Evolutionary conservation across 192 early-diverging fungal genomes (phyloP).

Genomic region (Podila minutissima): DNA sequence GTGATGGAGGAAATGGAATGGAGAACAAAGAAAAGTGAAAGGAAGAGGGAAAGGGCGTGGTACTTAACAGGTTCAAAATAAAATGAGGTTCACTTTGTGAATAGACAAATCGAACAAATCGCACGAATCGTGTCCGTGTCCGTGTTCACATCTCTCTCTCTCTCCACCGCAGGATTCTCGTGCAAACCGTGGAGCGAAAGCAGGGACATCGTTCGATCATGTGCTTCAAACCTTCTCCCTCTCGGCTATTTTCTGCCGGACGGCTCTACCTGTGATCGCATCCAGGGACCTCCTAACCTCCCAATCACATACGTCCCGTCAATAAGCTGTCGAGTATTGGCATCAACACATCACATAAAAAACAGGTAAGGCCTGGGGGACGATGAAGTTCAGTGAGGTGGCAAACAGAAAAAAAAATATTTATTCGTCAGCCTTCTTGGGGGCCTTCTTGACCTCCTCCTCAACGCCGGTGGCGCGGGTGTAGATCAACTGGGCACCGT

Average conservation of each 20-base stretch:
- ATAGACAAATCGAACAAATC: background rate
- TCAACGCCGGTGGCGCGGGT: conserved; percentile 65
- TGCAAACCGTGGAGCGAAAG: too few species aligned
- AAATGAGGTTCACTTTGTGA: background rate
- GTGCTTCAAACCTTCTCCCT: too few species aligned
- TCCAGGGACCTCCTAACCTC: too few species aligned
- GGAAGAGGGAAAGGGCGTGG: background rate
- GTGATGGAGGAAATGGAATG: conserved; percentile 5
- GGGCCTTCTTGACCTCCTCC: conserved; percentile 58
- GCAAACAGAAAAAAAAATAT: conserved; percentile 19
- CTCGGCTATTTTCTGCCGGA: too few species aligned
- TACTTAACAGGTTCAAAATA: too few species aligned
- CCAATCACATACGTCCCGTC: too few species aligned
- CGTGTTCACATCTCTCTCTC: too few species aligned
- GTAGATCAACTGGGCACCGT: conserved; percentile 94
- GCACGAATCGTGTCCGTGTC: too few species aligned
- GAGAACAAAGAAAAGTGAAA: conserved; percentile 6
- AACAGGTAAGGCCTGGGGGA: background rate
- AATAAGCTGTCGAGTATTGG: too few species aligned
- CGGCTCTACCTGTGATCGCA: too few species aligned
- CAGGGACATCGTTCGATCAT: too few species aligned
- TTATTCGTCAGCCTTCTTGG: conserved; percentile 50
- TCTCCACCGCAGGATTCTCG: too few species aligned
- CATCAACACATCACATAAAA: background rate
- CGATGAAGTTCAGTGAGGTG: background rate